A percentile compares a stretch with the other conserved stretches of the same genome.
phyloP scores from a whole-genome alignment of 805 yeast genomes.

The Yarrowia hollandica region DNA sequence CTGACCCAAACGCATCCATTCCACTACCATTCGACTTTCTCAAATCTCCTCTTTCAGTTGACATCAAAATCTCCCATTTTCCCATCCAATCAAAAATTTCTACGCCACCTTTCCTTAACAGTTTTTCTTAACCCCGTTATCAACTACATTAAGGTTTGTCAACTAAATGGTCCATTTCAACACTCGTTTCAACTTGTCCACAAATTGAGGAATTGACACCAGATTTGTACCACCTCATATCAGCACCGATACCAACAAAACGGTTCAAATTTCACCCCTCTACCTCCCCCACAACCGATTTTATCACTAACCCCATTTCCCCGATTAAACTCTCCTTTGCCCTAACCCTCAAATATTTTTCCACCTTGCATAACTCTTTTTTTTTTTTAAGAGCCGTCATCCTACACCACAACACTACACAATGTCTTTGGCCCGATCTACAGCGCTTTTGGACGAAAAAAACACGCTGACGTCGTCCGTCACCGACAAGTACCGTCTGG shows the following conservation, averaged over 20 bases:
- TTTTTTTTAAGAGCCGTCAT: not conserved
- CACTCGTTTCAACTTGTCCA: not conserved
- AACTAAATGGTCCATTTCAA: not conserved
- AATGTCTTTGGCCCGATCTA: slow-evolving; percentile 33
- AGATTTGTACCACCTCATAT: too few relatives aligned
- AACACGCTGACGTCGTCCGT: slow-evolving; percentile 63
- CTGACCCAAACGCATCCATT: too few relatives aligned
- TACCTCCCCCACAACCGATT: not conserved
- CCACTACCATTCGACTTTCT: not conserved
- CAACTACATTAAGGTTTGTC: not conserved
- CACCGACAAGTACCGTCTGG: slow-evolving; percentile 79
- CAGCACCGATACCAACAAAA: not conserved
- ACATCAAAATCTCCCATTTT: not conserved
- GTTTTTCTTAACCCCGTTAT: too few relatives aligned
- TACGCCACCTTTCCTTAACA: too few relatives aligned
- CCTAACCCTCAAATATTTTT: slow-evolving; percentile 26
- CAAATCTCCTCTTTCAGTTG: not conserved
- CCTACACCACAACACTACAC: not conserved
- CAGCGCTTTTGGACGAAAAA: slow-evolving; percentile 59
- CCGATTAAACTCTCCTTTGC: not conserved
- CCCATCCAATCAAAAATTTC: too few relatives aligned
- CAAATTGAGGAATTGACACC: too few relatives aligned
- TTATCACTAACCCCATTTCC: not conserved
- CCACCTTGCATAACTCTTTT: slow-evolving; percentile 18
- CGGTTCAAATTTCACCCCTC: not conserved